These are phyloP conservation scores for Platanus orientalis DNA, from an alignment of 164 flowering plant genomes.

Conservation along the genomic window DNA sequence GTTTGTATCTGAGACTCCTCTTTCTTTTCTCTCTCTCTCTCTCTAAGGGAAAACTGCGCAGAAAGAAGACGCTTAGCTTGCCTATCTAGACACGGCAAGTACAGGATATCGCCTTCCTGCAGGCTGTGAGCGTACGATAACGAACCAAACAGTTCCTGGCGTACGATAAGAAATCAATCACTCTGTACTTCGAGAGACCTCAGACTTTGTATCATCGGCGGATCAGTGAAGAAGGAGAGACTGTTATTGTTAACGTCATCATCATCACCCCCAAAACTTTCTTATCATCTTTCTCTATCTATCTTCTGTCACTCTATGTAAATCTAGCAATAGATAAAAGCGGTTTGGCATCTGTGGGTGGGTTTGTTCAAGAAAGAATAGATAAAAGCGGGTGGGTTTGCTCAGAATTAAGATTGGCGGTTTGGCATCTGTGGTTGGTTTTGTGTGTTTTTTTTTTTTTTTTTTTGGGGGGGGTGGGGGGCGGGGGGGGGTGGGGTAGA, in stretches of 20 bases:
- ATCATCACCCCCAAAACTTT: slow-evolving; percentile 3
- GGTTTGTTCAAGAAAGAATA: background rate
- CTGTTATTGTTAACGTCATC: background rate
- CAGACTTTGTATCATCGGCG: background rate
- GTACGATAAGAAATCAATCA: slow-evolving; percentile 9
- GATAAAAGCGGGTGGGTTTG: background rate
- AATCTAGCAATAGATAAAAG: background rate
- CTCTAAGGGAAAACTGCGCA: background rate
- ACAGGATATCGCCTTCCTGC: background rate
- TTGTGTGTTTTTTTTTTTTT: background rate
- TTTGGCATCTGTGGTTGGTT: background rate
- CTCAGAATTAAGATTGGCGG: background rate
- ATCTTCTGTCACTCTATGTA: background rate
- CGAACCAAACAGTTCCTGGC: slow-evolving; percentile 4
- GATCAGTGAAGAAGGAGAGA: background rate
- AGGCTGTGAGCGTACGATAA: slow-evolving; percentile 15
- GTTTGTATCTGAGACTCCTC: background rate
- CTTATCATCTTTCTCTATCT: background rate
- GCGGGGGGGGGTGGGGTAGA: background rate
- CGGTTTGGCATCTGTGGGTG: background rate
- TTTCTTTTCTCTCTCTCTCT: background rate
- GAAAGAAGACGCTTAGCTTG: slow-evolving; percentile 3
- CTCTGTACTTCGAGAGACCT: background rate
- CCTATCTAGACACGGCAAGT: slow-evolving; percentile 16
- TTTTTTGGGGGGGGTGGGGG: background rate